Percentiles rank a stretch among this genome's conserved stretches.
These are phyloP conservation scores for Backusella luteola DNA, from an alignment of 192 early-diverging fungal species.

Conservation along the genomic window DNA sequence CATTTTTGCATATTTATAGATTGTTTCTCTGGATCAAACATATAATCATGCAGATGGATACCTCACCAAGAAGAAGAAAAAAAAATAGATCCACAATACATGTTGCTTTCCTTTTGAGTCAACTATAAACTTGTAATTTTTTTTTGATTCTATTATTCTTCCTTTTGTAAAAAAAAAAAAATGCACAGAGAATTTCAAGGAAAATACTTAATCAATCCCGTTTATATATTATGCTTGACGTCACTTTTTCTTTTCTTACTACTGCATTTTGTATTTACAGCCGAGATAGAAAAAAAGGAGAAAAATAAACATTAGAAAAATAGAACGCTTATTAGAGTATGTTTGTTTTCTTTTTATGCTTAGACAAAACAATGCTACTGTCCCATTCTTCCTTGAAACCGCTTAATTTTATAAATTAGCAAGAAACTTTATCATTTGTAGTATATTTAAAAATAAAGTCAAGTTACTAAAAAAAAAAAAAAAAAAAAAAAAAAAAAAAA, in stretches of 20 bases:
- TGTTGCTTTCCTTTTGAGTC: no score
- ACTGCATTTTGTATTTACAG: neutral
- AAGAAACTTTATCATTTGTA: no score
- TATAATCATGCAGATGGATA: neutral
- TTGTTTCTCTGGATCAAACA: neutral
- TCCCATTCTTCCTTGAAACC: no score
- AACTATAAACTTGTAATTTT: neutral
- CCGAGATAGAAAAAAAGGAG: neutral
- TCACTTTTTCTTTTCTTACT: neutral
- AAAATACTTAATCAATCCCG: conserved; percentile 2
- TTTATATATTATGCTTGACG: neutral
- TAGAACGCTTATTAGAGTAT: no score
- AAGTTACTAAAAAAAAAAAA: neutral
- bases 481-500: no score
- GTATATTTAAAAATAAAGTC: no score
- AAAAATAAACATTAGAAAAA: neutral
- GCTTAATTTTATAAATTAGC: no score
- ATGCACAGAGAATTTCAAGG: neutral
- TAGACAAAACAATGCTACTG: no score
- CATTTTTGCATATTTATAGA: neutral
- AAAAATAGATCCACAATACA: neutral
- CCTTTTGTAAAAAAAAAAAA: neutral
- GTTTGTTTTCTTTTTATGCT: no score
- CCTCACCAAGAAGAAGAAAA: neutral
- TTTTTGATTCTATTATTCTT: neutral